Base-by-base conservation (phyloP, 1,284 basidiomycete genomes). In the Ustilago xerochloae region DNA sequence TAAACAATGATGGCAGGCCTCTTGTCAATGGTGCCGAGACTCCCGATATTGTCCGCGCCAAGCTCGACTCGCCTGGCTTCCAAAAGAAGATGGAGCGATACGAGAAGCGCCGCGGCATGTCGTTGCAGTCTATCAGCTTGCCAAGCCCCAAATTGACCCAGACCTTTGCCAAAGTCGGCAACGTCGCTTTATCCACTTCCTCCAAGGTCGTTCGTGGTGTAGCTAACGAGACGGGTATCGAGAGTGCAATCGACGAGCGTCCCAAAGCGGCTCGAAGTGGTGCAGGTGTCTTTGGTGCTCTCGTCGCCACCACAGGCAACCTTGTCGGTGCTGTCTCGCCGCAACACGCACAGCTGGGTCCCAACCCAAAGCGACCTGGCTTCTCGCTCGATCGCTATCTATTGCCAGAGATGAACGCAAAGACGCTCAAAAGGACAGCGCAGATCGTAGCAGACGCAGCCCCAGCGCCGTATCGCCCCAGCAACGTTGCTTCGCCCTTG, bases 221-320 rank as follows among this genome's bases (percentile, higher is more conserved):
- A 26, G 81, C 75, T 12, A 74, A 62, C 49, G 82, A 84, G 57
- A 71, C 73, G 15, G 82, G 80, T 16, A 56, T 82, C 50, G 77
- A 81, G 30, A 69, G 78, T 20, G 77, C 75, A 15, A 69, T 79
- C 41, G 70, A 77, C 50, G 84, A 87, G 67, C 77, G 87, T n/a
- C 90, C 89, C 4, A 85, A 88, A 36, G 86, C 87, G 3, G 87
- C 89, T 9, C 85, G 87, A 47, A 89, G 86, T 61, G 88, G 86
- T 7, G 91, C 87, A 0, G 91, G 91, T 5, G 91, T 91, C 0
- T 89, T 92, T 75, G 91, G 91, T 12, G 88, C 90, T 7, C 87
- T 93, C 46, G 89, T 93, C 39, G 89, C 91, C 24, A 90, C 89
- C 65, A 90, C 91, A 0, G 90, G 89, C 2, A 90, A 90, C 86